Conservation (phyloP, 2,329 filamentous ascomycete genomes). For the Metarhizium rileyi region DNA sequence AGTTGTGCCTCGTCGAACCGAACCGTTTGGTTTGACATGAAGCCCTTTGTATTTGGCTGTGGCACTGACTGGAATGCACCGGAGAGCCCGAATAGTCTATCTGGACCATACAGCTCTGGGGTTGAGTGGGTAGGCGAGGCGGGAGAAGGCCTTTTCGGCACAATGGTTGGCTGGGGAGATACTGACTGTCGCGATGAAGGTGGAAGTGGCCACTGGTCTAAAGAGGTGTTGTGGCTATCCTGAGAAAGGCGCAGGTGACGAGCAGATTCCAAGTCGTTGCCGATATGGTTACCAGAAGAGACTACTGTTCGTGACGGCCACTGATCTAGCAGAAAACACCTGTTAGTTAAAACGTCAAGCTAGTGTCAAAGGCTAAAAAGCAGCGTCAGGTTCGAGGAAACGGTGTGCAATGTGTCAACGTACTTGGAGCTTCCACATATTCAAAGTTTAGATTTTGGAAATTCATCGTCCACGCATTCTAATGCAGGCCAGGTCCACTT, state of each 20-base stretch:
- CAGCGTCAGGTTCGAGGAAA: not conserved
- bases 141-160: slow-evolving; percentile 14
- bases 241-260: slow-evolving; percentile 1
- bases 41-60: not conserved
- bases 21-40: slow-evolving; percentile 13
- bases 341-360: slow-evolving; percentile 6
- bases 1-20: slow-evolving; percentile 30
- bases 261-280: not conserved
- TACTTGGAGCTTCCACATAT: slow-evolving; percentile 28
- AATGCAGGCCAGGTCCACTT: slow-evolving; percentile 21
- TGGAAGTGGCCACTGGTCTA: not conserved
- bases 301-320: slow-evolving; percentile 3
- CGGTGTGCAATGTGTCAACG: slow-evolving; percentile 13
- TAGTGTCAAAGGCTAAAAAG: not conserved
- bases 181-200: slow-evolving; percentile 12
- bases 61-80: slow-evolving; percentile 15
- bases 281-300: not conserved
- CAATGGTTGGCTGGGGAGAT: slow-evolving; percentile 26
- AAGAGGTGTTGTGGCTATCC: not conserved
- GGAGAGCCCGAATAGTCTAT: slow-evolving; percentile 22
- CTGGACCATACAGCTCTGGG: slow-evolving; percentile 34
- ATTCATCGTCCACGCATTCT: slow-evolving; percentile 25
- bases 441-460: slow-evolving; percentile 26
- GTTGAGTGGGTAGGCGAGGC: slow-evolving; percentile 31
- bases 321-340: slow-evolving; percentile 4